A percentile compares a stretch with the other conserved stretches of the same genome.
phyloP scores from a whole-genome alignment of 805 yeast species.

The Martiniozyma abietophila region DNA sequence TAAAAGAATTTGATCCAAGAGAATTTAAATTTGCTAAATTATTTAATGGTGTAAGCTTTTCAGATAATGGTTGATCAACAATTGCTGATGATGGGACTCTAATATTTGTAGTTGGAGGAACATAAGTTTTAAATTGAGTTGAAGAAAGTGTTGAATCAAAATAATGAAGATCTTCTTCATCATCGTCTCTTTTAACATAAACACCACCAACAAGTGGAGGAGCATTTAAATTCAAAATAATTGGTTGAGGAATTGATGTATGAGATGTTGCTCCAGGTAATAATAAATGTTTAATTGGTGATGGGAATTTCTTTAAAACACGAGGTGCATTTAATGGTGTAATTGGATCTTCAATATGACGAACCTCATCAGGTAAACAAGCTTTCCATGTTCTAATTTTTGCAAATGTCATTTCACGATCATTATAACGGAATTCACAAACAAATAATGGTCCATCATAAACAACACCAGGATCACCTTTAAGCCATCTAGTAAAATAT shows the following conservation, averaged over 20 bases:
- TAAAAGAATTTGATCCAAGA: background rate
- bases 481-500: constrained; percentile 86
- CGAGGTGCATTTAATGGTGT: constrained; percentile 58
- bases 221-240: constrained; percentile 71
- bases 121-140: constrained; percentile 22
- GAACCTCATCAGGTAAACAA: constrained; percentile 92
- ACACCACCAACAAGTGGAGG: constrained; percentile 96
- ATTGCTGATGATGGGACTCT: constrained; percentile 16
- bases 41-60: background rate
- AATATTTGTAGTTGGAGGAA: constrained; percentile 25
- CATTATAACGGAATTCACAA: constrained; percentile 93
- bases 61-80: constrained; percentile 9
- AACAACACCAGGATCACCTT: constrained; percentile 84
- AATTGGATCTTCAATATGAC: constrained; percentile 75
- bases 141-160: constrained; percentile 22
- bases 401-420: constrained; percentile 80
- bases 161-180: constrained; percentile 74
- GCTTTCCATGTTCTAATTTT: constrained; percentile 98
- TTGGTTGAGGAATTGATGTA: constrained; percentile 77
- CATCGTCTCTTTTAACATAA: constrained; percentile 63
- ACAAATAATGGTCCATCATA: constrained; percentile 79
- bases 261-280: constrained; percentile 63
- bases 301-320: constrained; percentile 63
- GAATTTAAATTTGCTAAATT: background rate
- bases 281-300: constrained; percentile 74